phyloP scores from a whole-genome alignment of 2,329 filamentous ascomycete species.

The Phaeosphaeriaceae sp. region DNA sequence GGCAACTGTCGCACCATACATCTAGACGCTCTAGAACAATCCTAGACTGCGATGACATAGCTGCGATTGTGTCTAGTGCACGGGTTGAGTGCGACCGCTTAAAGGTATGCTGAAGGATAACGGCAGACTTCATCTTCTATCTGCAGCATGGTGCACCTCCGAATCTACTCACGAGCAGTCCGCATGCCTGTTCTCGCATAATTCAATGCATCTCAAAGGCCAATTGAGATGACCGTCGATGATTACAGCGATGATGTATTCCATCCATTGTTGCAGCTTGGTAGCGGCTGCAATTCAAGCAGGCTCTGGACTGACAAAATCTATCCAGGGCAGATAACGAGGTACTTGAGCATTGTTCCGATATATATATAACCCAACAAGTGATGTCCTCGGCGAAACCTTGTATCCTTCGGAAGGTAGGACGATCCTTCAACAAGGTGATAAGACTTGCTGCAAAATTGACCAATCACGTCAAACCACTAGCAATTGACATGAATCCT shows the following conservation, averaged over 20 bases:
- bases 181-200: no score
- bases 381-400: neutral
- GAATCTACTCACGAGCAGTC: neutral
- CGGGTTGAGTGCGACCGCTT: neutral
- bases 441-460: neutral
- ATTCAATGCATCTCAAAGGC: neutral
- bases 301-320: neutral
- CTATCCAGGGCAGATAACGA: neutral
- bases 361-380: neutral
- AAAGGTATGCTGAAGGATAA: no score
- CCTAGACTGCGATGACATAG: neutral
- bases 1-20: neutral
- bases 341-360: neutral
- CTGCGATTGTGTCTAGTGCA: neutral
- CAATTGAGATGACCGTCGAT: neutral
- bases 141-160: neutral
- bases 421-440: no score
- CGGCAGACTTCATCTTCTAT: neutral
- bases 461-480: neutral
- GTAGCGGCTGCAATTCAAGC: neutral
- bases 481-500: slow-evolving; percentile 3
- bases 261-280: neutral
- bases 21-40: neutral
- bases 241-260: no score
- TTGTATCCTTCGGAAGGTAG: no score